These are phyloP conservation scores for Sporothrix dimorphospora DNA, from an alignment of 2,329 filamentous ascomycete species.

Conservation along the genomic window DNA sequence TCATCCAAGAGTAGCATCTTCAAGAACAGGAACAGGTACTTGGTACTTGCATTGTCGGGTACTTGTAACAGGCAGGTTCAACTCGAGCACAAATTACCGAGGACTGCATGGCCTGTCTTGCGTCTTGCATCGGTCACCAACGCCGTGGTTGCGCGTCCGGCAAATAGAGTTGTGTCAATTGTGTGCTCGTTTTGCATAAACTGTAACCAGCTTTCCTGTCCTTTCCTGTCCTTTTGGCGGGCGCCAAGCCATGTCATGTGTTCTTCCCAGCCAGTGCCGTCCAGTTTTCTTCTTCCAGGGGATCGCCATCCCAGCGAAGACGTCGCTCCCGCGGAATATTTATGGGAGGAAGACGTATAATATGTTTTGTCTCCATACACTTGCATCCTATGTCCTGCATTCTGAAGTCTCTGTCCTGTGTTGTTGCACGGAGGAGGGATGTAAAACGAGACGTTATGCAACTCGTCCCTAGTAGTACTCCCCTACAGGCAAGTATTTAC, in stretches of 20 bases:
- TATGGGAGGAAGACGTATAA: no score
- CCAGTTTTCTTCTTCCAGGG: not conserved
- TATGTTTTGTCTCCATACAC: not conserved
- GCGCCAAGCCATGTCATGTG: not conserved
- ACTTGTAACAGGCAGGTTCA: not conserved
- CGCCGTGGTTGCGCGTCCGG: constrained; percentile 16
- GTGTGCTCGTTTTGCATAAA: constrained; percentile 15
- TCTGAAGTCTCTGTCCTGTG: not conserved
- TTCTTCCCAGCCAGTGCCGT: not conserved
- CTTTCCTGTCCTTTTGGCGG: no score
- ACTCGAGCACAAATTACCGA: not conserved
- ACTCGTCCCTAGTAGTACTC: not conserved
- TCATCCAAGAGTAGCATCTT: not conserved
- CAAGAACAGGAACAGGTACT: not conserved
- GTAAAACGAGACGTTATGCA: constrained; percentile 2
- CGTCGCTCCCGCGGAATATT: no score
- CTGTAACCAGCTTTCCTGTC: constrained; percentile 4
- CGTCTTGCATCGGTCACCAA: constrained; percentile 14
- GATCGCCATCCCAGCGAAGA: no score
- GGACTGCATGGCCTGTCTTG: not conserved
- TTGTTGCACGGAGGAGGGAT: not conserved
- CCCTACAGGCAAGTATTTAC: not conserved
- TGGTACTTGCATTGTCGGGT: not conserved
- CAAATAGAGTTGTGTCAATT: constrained; percentile 17
- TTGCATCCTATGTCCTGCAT: not conserved